phyloP scores from a whole-genome alignment of 2,329 filamentous ascomycete species.

The Zymoseptoria ardabiliae region DNA sequence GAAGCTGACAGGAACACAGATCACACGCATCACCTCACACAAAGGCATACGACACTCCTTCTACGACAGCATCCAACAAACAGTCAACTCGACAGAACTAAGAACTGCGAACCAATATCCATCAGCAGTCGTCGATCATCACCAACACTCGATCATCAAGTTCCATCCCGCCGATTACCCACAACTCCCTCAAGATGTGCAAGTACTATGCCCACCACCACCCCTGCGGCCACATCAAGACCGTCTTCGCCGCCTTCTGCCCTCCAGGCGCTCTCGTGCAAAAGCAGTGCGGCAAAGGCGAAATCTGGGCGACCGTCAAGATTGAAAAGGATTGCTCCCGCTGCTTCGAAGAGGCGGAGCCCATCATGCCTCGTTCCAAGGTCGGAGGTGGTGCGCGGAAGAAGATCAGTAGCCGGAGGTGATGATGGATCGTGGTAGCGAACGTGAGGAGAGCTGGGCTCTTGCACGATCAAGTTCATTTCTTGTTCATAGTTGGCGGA shows the following conservation, averaged over 20 bases:
- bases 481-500: background rate
- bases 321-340: conserved; percentile 28
- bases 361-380: conserved; percentile 10
- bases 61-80: background rate
- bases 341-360: conserved; percentile 21
- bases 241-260: conserved; percentile 32
- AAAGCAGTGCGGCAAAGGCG: conserved; percentile 25
- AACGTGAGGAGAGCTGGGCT: background rate
- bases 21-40: background rate
- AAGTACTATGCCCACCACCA: conserved; percentile 43
- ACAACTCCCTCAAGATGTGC: conserved; percentile 34
- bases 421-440: background rate
- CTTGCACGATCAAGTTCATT: background rate
- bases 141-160: background rate
- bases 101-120: background rate
- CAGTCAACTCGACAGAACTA: background rate
- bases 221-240: conserved; percentile 39
- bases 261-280: conserved; percentile 27
- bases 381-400: conserved; percentile 11
- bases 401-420: conserved; percentile 11
- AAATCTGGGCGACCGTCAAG: conserved; percentile 32
- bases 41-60: background rate
- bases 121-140: background rate
- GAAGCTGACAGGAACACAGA: background rate
- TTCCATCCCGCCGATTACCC: background rate